A percentile compares a stretch with the other conserved stretches of the same genome.
These are phyloP conservation scores for Globisporangium spinosum DNA, from an alignment of 352 stramenopile species.

Conservation along the genomic window DNA sequence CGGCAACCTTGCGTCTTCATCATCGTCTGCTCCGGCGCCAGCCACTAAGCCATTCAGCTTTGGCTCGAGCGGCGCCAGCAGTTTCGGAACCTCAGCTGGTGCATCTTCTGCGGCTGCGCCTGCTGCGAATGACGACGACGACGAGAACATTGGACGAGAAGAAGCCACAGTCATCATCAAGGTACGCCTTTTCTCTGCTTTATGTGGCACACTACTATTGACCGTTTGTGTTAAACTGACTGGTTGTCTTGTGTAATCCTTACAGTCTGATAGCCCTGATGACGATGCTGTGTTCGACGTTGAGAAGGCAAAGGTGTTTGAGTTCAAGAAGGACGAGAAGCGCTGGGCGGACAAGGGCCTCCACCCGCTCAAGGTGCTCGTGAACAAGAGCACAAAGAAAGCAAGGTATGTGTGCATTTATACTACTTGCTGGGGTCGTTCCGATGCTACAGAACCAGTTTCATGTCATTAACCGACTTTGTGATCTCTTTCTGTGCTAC, in stretches of 20 bases:
- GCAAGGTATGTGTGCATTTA: constrained; percentile 30
- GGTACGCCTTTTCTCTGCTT: constrained; percentile 27
- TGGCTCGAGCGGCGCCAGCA: not conserved
- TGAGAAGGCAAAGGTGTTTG: constrained; percentile 76
- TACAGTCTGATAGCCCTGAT: constrained; percentile 57
- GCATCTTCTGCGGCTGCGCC: constrained; percentile 19
- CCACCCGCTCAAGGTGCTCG: constrained; percentile 75
- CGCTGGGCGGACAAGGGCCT: constrained; percentile 84
- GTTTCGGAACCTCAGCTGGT: constrained; percentile 16
- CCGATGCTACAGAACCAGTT: not conserved
- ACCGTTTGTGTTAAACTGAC: not conserved
- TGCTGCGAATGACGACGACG: constrained; percentile 48
- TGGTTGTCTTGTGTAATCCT: not conserved
- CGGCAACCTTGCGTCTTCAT: constrained; percentile 7
- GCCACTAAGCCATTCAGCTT: constrained; percentile 36
- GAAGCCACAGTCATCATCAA: constrained; percentile 86
- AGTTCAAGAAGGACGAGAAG: constrained; percentile 88
- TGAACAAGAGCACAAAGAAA: constrained; percentile 72
- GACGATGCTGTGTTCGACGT: constrained; percentile 73
- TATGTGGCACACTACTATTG: not conserved
- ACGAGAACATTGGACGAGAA: constrained; percentile 79
- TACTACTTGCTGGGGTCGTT: too few relatives aligned
- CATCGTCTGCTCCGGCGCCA: constrained; percentile 1
- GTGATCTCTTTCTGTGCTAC: not conserved
- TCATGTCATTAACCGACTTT: constrained; percentile 11